Percentiles rank a stretch among this genome's conserved stretches.
Evolutionary conservation across 768 basidiomycete species (phyloP).

Genomic region (Mycena capillaripes): DNA sequence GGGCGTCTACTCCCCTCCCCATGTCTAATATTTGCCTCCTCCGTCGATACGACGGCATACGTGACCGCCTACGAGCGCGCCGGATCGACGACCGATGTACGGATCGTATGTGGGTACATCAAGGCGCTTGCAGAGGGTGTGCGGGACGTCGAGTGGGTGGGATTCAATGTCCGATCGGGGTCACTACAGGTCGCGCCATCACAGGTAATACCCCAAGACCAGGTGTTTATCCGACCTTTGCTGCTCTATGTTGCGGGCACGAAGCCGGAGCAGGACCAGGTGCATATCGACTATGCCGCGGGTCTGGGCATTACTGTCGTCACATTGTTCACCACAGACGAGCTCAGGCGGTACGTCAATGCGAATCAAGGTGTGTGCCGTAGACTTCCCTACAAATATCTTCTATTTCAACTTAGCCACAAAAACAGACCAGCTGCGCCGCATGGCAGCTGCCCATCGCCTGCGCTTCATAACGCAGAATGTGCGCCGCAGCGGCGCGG

Average conservation of each 20-base stretch:
- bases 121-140: slow-evolving; percentile 22
- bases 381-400: too few species aligned
- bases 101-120: slow-evolving; percentile 16
- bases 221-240: not conserved
- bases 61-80: slow-evolving; percentile 13
- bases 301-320: slow-evolving; percentile 24
- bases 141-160: slow-evolving; percentile 25
- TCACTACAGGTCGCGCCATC: not conserved
- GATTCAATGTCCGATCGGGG: slow-evolving; percentile 7
- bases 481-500: slow-evolving; percentile 5
- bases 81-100: slow-evolving; percentile 17
- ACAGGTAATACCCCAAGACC: not conserved
- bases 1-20: slow-evolving; percentile 10
- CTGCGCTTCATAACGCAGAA: slow-evolving; percentile 27
- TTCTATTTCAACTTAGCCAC: too few species aligned
- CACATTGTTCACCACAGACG: not conserved
- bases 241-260: slow-evolving; percentile 15
- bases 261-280: slow-evolving; percentile 21
- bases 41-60: slow-evolving; percentile 19
- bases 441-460: slow-evolving; percentile 7
- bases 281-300: slow-evolving; percentile 10
- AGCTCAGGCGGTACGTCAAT: not conserved
- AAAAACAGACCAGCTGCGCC: slow-evolving; percentile 6
- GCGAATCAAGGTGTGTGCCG: slow-evolving; percentile 17
- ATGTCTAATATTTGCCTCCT: slow-evolving; percentile 18